These are phyloP conservation scores for Cardamine resedifolia DNA, from an alignment of 345 rosid genomes.

Conservation along the genomic window DNA sequence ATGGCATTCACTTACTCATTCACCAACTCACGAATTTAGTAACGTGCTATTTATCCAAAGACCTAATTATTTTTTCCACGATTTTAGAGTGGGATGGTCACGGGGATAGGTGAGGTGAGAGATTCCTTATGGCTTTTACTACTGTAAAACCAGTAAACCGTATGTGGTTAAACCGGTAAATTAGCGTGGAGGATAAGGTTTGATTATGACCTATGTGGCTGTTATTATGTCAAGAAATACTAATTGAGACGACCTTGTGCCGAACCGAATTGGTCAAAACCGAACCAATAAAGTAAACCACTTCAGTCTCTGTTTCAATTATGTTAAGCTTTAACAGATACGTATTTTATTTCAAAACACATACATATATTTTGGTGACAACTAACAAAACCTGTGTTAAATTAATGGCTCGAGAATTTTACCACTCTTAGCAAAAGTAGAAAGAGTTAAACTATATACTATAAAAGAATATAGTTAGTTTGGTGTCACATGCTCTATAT, in stretches of 20 bases:
- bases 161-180: not conserved
- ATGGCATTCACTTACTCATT: not conserved
- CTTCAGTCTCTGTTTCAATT: too few relatives aligned
- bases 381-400: not conserved
- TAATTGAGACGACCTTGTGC: not conserved
- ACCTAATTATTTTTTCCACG: not conserved
- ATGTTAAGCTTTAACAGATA: too few relatives aligned
- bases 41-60: not conserved
- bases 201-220: not conserved
- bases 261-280: not conserved
- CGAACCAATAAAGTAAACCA: not conserved
- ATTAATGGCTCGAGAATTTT: not conserved
- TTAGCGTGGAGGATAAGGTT: not conserved
- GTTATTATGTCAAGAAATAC: not conserved
- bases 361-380: not conserved
- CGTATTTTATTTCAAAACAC: not conserved
- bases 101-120: not conserved
- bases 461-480: not conserved
- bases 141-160: not conserved
- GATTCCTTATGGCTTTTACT: not conserved
- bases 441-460: not conserved
- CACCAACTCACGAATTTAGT: slow-evolving; percentile 6
- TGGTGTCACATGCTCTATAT: not conserved
- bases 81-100: not conserved
- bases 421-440: not conserved